These are phyloP conservation scores for Xylaria telfairii DNA, from an alignment of 495 filamentous ascomycete species.

Conservation along the genomic window DNA sequence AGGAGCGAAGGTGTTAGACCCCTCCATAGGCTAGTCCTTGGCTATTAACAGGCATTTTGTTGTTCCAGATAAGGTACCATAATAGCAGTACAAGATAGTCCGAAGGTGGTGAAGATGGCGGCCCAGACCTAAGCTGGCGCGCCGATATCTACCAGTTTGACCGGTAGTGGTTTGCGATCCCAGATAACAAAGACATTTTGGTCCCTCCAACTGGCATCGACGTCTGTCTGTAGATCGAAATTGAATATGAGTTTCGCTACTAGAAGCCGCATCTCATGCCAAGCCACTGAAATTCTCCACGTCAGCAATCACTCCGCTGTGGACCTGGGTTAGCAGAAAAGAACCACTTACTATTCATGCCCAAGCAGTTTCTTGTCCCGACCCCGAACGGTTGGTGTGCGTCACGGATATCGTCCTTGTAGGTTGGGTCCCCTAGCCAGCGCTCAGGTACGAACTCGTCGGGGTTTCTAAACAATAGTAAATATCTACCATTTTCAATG, in stretches of 20 bases:
- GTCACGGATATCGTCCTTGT: constrained; percentile 42
- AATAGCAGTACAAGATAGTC: not conserved
- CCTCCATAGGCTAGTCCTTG: too few species aligned
- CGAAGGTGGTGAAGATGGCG: not conserved
- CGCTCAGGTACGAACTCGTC: constrained; percentile 54
- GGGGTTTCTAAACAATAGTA: constrained; percentile 31
- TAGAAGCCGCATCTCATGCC: constrained; percentile 45
- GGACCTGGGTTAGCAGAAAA: not conserved
- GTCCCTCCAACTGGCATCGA: constrained; percentile 39
- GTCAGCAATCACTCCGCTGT: not conserved
- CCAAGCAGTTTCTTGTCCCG: constrained; percentile 39
- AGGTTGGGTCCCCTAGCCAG: constrained; percentile 35
- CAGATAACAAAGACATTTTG: constrained; percentile 34
- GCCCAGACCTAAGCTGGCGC: not conserved
- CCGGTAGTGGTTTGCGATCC: constrained; percentile 34
- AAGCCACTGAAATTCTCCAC: constrained; percentile 37
- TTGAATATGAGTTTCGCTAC: constrained; percentile 47
- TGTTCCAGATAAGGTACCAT: too few species aligned
- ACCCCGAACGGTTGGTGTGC: constrained; percentile 40
- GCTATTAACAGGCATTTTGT: too few species aligned
- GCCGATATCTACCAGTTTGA: not conserved
- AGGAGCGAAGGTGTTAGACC: too few species aligned
- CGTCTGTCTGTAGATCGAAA: constrained; percentile 47
- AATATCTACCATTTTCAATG: constrained; percentile 30
- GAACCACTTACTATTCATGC: constrained; percentile 31